phyloP scores from a whole-genome alignment of 108 stramenopile species.

The Epipyxis sp. region DNA sequence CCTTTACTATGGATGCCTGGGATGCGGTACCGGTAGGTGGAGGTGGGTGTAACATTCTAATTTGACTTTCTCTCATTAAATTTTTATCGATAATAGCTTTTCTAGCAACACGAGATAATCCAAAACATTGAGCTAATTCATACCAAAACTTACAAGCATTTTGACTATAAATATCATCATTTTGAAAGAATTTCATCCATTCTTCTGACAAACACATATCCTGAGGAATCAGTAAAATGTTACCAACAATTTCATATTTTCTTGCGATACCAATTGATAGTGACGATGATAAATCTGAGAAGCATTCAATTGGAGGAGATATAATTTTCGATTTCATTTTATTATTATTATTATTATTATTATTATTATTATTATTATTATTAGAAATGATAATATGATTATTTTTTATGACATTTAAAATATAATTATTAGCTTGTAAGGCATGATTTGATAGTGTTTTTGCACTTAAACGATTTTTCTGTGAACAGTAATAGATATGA shows the following conservation, averaged over 20 bases:
- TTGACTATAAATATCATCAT: neutral
- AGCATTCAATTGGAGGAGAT: slow-evolving; percentile 1
- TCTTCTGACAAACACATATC: neutral
- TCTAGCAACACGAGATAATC: neutral
- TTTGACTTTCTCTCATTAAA: slow-evolving; percentile 18
- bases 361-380: too few species aligned
- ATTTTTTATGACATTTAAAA: too few species aligned
- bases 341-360: too few species aligned
- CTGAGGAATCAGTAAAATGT: slow-evolving; percentile 31
- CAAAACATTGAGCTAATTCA: neutral
- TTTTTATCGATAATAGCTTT: neutral
- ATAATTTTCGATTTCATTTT: too few species aligned
- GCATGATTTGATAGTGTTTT: neutral
- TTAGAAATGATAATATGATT: too few species aligned
- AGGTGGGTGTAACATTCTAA: neutral
- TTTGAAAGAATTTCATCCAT: neutral
- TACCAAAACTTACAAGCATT: neutral
- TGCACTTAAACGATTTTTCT: neutral
- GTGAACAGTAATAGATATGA: neutral
- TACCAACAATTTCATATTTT: slow-evolving; percentile 29
- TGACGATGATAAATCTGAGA: slow-evolving; percentile 11
- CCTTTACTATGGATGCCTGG: neutral
- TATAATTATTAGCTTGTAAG: neutral
- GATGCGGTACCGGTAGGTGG: neutral
- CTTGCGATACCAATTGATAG: neutral